Evolutionary conservation across 2,329 filamentous ascomycete species (phyloP).

Genomic region (Phaeosphaeriaceae sp.): DNA sequence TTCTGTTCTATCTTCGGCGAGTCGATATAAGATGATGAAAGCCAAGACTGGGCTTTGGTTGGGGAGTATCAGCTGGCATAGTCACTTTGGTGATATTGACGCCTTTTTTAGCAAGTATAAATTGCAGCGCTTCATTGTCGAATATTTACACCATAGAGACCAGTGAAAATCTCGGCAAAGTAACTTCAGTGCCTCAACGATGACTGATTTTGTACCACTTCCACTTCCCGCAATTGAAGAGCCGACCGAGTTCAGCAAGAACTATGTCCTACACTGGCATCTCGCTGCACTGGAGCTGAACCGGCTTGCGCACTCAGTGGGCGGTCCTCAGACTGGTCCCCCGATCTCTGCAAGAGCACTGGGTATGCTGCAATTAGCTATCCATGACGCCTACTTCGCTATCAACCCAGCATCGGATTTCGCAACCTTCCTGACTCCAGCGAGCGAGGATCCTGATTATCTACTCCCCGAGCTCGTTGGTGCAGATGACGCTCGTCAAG

Average conservation of each 20-base stretch:
- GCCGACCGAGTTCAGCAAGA: conserved; percentile 13
- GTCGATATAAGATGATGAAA: neutral
- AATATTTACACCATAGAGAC: neutral
- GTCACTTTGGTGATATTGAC: neutral
- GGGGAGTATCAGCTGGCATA: neutral
- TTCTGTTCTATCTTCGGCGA: neutral
- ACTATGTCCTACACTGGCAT: conserved; percentile 24
- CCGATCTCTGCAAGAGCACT: conserved; percentile 18
- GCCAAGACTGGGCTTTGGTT: neutral
- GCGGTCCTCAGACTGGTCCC: conserved; percentile 18
- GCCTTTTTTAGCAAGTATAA: neutral
- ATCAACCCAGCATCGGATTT: conserved; percentile 19
- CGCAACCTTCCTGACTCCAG: conserved; percentile 20
- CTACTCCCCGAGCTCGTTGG: conserved; percentile 16
- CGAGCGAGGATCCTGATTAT: conserved; percentile 7
- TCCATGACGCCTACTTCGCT: conserved; percentile 36
- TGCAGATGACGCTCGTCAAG: conserved; percentile 23
- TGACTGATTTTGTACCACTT: conserved; percentile 3
- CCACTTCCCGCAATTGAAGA: conserved; percentile 18
- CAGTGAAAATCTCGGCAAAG: neutral
- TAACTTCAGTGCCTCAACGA: neutral
- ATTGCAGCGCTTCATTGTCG: neutral
- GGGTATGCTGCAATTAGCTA: conserved; percentile 31
- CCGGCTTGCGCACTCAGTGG: conserved; percentile 16
- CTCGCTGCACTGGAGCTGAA: conserved; percentile 18